A percentile compares a stretch with the other conserved stretches of the same genome.
These are phyloP conservation scores for Hypoxylon sp. DNA, from an alignment of 2,329 filamentous ascomycete genomes.

Conservation along the genomic window DNA sequence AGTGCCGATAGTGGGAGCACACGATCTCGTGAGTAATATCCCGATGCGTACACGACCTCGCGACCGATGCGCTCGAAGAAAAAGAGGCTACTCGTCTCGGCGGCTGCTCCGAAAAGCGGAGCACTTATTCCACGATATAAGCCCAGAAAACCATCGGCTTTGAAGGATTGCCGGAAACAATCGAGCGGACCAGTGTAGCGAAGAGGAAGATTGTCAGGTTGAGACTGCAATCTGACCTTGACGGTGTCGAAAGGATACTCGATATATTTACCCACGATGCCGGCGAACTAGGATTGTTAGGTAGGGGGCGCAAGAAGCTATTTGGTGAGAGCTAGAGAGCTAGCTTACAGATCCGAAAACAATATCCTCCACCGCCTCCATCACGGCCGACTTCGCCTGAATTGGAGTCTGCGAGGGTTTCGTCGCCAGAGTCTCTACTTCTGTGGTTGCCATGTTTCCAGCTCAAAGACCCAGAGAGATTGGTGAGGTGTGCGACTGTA, in stretches of 20 bases:
- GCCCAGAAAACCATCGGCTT: slow-evolving; percentile 81
- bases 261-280: slow-evolving; percentile 93
- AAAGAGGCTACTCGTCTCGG: slow-evolving; percentile 93
- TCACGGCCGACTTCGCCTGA: slow-evolving; percentile 56
- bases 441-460: slow-evolving; percentile 50
- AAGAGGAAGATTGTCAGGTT: slow-evolving; percentile 85
- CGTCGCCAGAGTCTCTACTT: slow-evolving; percentile 44
- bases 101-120: slow-evolving; percentile 89
- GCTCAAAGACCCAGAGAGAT: slow-evolving; percentile 19
- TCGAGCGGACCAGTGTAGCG: slow-evolving; percentile 90
- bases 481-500: slow-evolving; percentile 21
- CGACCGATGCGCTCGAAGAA: slow-evolving; percentile 87
- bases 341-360: slow-evolving; percentile 84
- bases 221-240: slow-evolving; percentile 97
- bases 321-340: slow-evolving; percentile 58
- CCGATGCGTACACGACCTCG: slow-evolving; percentile 71
- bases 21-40: slow-evolving; percentile 65
- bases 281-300: slow-evolving; percentile 73
- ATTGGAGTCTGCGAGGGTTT: slow-evolving; percentile 41
- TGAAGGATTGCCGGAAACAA: slow-evolving; percentile 90
- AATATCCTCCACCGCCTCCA: slow-evolving; percentile 87
- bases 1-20: slow-evolving; percentile 82
- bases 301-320: slow-evolving; percentile 29
- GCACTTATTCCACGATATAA: slow-evolving; percentile 95
- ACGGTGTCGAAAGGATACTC: slow-evolving; percentile 99